Percentiles rank a stretch among this genome's conserved stretches.
Evolutionary conservation across 2,329 filamentous ascomycete genomes (phyloP).

Genomic region (Epichloe glyceriae): DNA sequence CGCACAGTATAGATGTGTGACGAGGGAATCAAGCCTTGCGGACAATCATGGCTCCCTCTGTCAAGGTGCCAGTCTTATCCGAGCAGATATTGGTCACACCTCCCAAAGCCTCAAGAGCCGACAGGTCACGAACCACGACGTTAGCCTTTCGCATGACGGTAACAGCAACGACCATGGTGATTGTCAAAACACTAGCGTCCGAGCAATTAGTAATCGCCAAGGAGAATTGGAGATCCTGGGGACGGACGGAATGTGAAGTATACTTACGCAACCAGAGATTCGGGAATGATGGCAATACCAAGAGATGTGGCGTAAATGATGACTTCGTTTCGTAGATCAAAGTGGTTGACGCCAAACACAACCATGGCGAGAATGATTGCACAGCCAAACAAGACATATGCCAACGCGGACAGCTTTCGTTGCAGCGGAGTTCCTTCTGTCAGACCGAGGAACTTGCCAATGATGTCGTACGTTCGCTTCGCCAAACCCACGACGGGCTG

Average conservation of each 20-base stretch:
- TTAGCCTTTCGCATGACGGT: constrained; percentile 52
- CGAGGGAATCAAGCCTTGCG: constrained; percentile 50
- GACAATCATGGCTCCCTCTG: constrained; percentile 57
- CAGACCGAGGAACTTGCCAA: constrained; percentile 47
- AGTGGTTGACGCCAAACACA: constrained; percentile 45
- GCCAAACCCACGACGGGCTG: constrained; percentile 33
- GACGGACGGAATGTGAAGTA: constrained; percentile 3
- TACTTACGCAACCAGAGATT: constrained; percentile 48
- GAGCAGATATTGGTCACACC: constrained; percentile 63
- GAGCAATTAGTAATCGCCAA: neutral
- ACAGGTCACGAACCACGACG: constrained; percentile 52
- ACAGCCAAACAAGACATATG: constrained; percentile 62
- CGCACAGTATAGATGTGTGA: constrained; percentile 46
- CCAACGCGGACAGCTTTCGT: constrained; percentile 64
- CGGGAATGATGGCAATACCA: constrained; percentile 49
- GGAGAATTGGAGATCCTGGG: constrained; percentile 6
- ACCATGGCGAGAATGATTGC: constrained; percentile 46
- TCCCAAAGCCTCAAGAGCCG: constrained; percentile 55
- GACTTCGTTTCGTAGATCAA: constrained; percentile 36
- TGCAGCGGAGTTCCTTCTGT: constrained; percentile 65
- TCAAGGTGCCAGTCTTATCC: constrained; percentile 60
- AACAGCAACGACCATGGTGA: constrained; percentile 55
- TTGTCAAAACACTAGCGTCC: constrained; percentile 45
- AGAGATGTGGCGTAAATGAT: constrained; percentile 46
- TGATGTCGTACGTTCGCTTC: constrained; percentile 33